Conservation (phyloP, 1,284 basidiomycete genomes). For the Heterobasidion parviporum region DNA sequence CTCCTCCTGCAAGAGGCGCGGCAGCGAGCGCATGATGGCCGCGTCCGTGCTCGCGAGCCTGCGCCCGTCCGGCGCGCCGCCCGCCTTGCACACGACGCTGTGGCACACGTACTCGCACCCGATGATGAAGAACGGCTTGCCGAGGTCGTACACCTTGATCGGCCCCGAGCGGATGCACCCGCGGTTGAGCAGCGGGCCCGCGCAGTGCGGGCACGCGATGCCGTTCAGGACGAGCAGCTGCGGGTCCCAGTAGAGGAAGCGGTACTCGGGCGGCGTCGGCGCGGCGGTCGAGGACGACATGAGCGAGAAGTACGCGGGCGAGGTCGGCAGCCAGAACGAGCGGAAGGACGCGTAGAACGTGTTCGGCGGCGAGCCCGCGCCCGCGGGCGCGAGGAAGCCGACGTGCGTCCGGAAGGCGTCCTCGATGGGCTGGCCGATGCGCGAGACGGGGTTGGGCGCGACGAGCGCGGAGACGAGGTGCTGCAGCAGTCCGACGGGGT, state of each 20-base stretch:
- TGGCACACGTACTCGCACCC: slow-evolving; percentile 69
- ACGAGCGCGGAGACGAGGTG: slow-evolving; percentile 45
- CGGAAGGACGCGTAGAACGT: slow-evolving; percentile 63
- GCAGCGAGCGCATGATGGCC: slow-evolving; percentile 58
- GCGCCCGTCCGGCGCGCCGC: slow-evolving; percentile 39
- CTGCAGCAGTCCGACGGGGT: slow-evolving; percentile 47
- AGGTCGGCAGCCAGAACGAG: slow-evolving; percentile 72
- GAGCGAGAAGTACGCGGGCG: slow-evolving; percentile 63
- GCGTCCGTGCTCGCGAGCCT: slow-evolving; percentile 62
- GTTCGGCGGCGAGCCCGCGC: slow-evolving; percentile 41
- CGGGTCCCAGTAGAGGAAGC: slow-evolving; percentile 75
- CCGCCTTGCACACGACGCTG: slow-evolving; percentile 35
- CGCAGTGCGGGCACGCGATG: slow-evolving; percentile 57
- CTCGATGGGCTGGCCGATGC: slow-evolving; percentile 50
- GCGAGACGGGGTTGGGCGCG: slow-evolving; percentile 48
- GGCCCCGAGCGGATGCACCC: slow-evolving; percentile 65
- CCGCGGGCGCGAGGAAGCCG: slow-evolving; percentile 40
- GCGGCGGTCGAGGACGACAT: slow-evolving; percentile 61
- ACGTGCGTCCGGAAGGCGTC: slow-evolving; percentile 69
- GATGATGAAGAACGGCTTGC: slow-evolving; percentile 70
- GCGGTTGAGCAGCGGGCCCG: slow-evolving; percentile 45
- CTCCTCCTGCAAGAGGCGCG: slow-evolving; percentile 56
- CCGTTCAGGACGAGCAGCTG: slow-evolving; percentile 70
- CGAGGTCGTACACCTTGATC: slow-evolving; percentile 66
- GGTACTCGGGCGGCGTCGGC: slow-evolving; percentile 58